Evolutionary conservation across 2,329 filamentous ascomycete genomes (phyloP), one percentile per base, ranked within the genome.

Genomic region (Stachybotrys chartarum): DNA sequence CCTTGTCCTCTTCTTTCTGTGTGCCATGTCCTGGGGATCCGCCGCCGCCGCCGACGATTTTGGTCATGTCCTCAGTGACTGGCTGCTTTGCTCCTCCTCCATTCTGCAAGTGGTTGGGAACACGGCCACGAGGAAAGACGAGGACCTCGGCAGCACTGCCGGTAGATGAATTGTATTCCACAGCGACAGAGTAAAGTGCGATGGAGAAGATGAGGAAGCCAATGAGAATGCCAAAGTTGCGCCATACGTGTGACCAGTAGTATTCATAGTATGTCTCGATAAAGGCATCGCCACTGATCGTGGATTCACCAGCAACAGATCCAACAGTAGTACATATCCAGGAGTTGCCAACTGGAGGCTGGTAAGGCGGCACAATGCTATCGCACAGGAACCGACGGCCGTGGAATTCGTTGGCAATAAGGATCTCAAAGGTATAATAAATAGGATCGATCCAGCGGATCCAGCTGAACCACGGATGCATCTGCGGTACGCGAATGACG

Each of bases 401-500:
- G 30, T 49, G 47, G 17, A 17, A 49, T 30, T 49, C 47, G 30
- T 49, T 49, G 17, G 18, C 18, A 14, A 49, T 49, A 14, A 49
- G 6, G 11, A 18, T 18, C 17, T 49, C 47, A 63, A 87, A 88
- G 1, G 76, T 82, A 59, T 87, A 88, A 1, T 78, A 78, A 12
- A 87, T 78, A 1, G 84, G 83, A 56, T 87, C 79, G 49, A 87
- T 69, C 60, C 84, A 86, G 58, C 81, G 82, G 58, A 88, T 83
- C 85, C 85, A 88, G 42, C 81, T 73, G 48, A 80, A 81, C 83
- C 84, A 88, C 1, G 77, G 78, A 30, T 81, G 74, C 81, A 83
- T 87, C 64, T 67, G 61, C 11, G 63, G 55, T n/a, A 64, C 54
- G 0, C 66, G 65, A n/a, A 76, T 70, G 11, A 70, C 64, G 59